phyloP scores from a whole-genome alignment of 2,329 filamentous ascomycete species.

The Verruconis gallopava region DNA sequence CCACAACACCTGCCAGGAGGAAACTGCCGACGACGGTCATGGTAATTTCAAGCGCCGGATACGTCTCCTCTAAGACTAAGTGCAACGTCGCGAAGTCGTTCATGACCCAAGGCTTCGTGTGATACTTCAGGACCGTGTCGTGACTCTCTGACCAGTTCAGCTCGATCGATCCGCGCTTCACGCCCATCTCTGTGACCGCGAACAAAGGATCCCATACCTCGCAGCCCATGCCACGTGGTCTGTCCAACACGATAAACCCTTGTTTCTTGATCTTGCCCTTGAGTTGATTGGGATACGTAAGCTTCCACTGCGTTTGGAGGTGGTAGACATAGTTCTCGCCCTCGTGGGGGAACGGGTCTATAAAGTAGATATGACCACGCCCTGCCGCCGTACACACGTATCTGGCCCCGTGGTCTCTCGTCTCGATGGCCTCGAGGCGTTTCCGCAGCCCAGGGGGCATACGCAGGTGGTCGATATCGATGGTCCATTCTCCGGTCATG shows the following conservation, averaged over 20 bases:
- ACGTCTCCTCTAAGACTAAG: background rate
- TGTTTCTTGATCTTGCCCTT: background rate
- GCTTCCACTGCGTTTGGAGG: background rate
- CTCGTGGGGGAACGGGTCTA: background rate
- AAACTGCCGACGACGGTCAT: background rate
- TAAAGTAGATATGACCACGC: no score
- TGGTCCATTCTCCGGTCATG: no score
- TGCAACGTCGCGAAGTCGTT: background rate
- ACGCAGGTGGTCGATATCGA: no score
- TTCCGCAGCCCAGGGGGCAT: no score
- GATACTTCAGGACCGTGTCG: background rate
- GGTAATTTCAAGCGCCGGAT: background rate
- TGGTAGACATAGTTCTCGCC: background rate
- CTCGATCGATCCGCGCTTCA: background rate
- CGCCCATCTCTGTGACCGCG: background rate
- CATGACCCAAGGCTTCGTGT: background rate
- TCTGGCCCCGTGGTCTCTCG: no score
- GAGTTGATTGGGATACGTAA: background rate
- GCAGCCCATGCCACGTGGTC: background rate
- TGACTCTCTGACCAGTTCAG: background rate
- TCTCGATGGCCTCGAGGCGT: no score
- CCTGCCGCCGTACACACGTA: no score
- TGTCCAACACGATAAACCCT: background rate
- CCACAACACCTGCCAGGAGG: background rate
- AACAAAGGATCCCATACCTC: background rate